Evolutionary conservation across 2,329 filamentous ascomycete species (phyloP).

Genomic region (Diaporthe sp.): DNA sequence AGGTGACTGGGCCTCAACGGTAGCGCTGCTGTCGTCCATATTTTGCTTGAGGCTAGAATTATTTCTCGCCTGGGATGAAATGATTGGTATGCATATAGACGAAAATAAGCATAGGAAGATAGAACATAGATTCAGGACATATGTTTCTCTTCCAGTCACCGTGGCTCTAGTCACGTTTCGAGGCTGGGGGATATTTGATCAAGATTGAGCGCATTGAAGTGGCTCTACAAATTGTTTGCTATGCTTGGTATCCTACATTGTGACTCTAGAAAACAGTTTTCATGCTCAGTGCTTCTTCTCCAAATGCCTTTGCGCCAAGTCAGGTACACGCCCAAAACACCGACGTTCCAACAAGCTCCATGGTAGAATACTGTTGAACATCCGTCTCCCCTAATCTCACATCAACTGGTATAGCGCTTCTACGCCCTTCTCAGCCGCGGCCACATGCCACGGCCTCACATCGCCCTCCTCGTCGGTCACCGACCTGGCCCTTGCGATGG

Average conservation of each 20-base stretch:
- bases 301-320: constrained; percentile 25
- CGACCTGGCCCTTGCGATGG: constrained; percentile 77
- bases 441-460: constrained; percentile 84
- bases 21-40: constrained; percentile 7
- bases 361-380: not conserved
- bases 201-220: not conserved
- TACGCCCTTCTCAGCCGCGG: constrained; percentile 77
- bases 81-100: not conserved
- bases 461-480: constrained; percentile 70
- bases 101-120: not conserved
- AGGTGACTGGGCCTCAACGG: not conserved
- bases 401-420: constrained; percentile 74
- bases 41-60: not conserved
- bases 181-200: not conserved
- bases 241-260: constrained; percentile 34
- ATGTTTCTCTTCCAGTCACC: not conserved
- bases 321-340: not conserved
- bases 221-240: constrained; percentile 28
- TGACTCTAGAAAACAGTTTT: not conserved
- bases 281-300: constrained; percentile 11
- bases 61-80: constrained; percentile 4
- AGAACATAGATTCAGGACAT: not conserved
- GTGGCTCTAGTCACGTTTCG: not conserved
- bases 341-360: not conserved
- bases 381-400: constrained; percentile 55